Evolutionary conservation across 2,329 filamentous ascomycete species (phyloP).

Genomic region (Sporothrix schenckii): DNA sequence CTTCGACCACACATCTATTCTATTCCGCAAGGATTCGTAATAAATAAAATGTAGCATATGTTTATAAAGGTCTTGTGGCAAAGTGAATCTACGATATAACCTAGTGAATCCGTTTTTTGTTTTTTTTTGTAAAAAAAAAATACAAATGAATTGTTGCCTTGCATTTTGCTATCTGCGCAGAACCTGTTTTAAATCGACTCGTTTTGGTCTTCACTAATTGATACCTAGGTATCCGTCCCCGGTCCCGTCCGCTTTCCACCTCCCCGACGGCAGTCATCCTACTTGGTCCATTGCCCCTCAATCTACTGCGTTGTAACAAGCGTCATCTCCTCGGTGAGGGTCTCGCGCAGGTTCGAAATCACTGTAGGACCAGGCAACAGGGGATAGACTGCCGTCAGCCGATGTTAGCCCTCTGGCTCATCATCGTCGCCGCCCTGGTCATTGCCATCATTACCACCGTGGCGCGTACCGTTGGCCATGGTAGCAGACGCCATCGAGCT

Average conservation of each 20-base stretch:
- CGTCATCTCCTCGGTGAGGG: background rate
- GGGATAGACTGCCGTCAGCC: constrained; percentile 65
- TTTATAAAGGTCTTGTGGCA: background rate
- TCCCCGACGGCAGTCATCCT: constrained; percentile 62
- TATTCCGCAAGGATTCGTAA: background rate
- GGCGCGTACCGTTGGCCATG: background rate
- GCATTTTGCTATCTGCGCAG: background rate
- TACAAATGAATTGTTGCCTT: background rate
- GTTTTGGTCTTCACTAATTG: background rate
- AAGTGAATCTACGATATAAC: background rate
- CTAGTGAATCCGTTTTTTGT: too few species aligned
- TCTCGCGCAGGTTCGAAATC: background rate
- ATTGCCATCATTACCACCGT: constrained; percentile 4
- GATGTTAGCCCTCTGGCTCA: constrained; percentile 65
- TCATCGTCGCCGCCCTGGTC: constrained; percentile 63
- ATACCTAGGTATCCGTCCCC: background rate
- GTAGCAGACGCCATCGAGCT: background rate
- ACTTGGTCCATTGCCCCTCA: constrained; percentile 65
- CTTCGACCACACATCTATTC: background rate
- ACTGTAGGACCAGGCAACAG: constrained; percentile 65
- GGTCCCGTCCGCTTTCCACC: background rate
- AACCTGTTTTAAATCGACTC: background rate
- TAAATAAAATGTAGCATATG: background rate
- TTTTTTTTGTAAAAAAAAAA: background rate
- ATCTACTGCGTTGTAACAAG: constrained; percentile 46